These are phyloP conservation scores for Vanrija sp. DNA, from an alignment of 1,284 basidiomycete species.

Conservation along the genomic window DNA sequence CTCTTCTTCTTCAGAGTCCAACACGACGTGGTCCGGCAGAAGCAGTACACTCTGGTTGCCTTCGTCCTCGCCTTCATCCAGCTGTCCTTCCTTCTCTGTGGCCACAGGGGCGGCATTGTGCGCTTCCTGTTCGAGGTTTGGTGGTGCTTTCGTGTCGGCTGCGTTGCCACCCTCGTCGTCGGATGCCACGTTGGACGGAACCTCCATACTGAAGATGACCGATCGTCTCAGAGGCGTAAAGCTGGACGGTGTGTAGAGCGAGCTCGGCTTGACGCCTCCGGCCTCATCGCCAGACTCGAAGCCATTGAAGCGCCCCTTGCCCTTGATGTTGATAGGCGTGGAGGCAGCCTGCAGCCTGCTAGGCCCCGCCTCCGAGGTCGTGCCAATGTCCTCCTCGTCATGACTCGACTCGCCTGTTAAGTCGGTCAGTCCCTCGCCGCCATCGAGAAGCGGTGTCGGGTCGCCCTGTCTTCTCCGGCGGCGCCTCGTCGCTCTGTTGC, in stretches of 20 bases:
- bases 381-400: neutral
- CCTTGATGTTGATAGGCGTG: neutral
- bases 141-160: neutral
- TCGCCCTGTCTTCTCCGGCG: neutral
- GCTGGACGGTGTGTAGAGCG: neutral
- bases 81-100: neutral
- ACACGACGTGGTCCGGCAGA: slow-evolving; percentile 30
- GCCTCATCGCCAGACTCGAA: neutral
- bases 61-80: neutral
- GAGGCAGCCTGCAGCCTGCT: neutral
- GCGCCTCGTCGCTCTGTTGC: neutral
- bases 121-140: neutral
- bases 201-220: slow-evolving; percentile 1
- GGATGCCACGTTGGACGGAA: neutral
- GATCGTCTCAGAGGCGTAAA: slow-evolving; percentile 7
- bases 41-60: slow-evolving; percentile 14
- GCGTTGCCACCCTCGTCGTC: neutral
- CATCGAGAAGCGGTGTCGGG: neutral
- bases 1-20: slow-evolving; percentile 9
- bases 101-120: no score
- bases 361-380: neutral
- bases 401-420: neutral
- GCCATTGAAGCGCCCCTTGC: slow-evolving; percentile 1
- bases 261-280: neutral
- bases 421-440: neutral